Evolutionary conservation across 225 moss, liverwort and hornwort genomes (phyloP).

Genomic region (Anthoceros angustus): DNA sequence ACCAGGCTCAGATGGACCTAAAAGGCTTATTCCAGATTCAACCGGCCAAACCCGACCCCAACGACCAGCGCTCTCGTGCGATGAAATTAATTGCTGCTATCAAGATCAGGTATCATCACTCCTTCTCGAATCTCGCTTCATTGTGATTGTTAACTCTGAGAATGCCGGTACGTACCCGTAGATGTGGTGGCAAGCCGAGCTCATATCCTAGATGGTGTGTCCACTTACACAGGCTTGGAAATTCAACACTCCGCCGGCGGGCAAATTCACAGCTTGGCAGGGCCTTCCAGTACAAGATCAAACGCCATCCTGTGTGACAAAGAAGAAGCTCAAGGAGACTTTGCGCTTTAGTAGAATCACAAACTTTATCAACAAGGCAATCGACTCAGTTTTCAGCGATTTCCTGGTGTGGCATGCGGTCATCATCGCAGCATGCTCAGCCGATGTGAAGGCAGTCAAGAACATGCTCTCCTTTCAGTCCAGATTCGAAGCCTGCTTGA

Average conservation of each 20-base stretch:
- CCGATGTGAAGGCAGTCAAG: neutral
- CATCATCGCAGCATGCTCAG: conserved; percentile 1
- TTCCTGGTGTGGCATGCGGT: neutral
- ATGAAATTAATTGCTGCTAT: neutral
- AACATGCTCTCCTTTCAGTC: neutral
- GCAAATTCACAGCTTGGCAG: too few species aligned
- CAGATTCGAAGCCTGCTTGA: neutral
- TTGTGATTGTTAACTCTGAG: too few species aligned
- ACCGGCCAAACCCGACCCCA: neutral
- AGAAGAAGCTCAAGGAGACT: neutral
- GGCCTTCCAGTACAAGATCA: too few species aligned
- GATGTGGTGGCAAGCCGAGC: too few species aligned
- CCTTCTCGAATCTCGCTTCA: too few species aligned
- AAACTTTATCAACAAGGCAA: neutral
- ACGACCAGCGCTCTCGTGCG: neutral
- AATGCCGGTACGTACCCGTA: too few species aligned
- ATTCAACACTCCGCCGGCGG: too few species aligned
- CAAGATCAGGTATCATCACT: too few species aligned
- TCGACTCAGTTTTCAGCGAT: neutral
- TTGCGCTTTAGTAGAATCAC: neutral
- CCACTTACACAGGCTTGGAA: too few species aligned
- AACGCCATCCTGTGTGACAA: too few species aligned
- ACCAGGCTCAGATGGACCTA: too few species aligned
- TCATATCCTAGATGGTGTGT: too few species aligned
- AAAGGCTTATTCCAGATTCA: neutral